Evolutionary conservation across 345 rosid genomes (phyloP).

Genomic region (Pseudoturritis turrita): DNA sequence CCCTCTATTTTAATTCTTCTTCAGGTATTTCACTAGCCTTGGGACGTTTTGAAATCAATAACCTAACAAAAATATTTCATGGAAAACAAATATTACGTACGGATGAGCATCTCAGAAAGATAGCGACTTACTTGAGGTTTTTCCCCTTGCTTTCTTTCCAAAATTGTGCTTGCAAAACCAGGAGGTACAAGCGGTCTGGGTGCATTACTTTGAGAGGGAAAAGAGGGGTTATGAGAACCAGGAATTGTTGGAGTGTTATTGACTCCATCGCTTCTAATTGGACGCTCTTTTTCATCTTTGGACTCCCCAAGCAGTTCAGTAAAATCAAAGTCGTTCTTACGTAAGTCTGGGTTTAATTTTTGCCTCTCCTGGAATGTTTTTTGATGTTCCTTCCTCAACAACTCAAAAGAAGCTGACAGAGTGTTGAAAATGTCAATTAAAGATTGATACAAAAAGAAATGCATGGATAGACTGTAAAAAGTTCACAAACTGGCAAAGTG

Average conservation of each 20-base stretch:
- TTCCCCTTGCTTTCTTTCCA: conserved; percentile 49
- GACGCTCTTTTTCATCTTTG: conserved; percentile 50
- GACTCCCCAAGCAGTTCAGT: conserved; percentile 56
- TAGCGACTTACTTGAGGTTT: conserved; percentile 38
- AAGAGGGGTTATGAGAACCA: conserved; percentile 35
- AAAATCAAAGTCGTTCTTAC: conserved; percentile 61
- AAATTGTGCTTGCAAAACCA: conserved; percentile 55
- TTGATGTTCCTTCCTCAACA: conserved; percentile 93
- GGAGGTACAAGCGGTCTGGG: conserved; percentile 98
- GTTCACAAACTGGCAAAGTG: conserved; percentile 20
- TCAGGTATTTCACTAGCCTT: not conserved
- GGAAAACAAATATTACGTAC: not conserved
- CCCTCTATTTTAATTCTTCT: not conserved
- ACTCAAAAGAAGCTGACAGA: conserved; percentile 79
- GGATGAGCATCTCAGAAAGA: conserved; percentile 46
- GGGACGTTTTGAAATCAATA: not conserved
- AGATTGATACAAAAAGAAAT: conserved; percentile 5
- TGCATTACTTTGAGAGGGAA: conserved; percentile 47
- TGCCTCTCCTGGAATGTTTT: conserved; percentile 77
- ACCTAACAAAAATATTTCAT: not conserved
- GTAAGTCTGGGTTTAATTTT: conserved; percentile 55
- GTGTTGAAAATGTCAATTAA: conserved; percentile 23
- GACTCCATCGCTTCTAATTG: conserved; percentile 38
- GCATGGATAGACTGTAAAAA: conserved; percentile 4
- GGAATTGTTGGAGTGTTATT: conserved; percentile 30